A percentile compares a stretch with the other conserved stretches of the same genome.
phyloP scores from a whole-genome alignment of 1,139 yeast species.

The Yamadazyma atlantica region DNA sequence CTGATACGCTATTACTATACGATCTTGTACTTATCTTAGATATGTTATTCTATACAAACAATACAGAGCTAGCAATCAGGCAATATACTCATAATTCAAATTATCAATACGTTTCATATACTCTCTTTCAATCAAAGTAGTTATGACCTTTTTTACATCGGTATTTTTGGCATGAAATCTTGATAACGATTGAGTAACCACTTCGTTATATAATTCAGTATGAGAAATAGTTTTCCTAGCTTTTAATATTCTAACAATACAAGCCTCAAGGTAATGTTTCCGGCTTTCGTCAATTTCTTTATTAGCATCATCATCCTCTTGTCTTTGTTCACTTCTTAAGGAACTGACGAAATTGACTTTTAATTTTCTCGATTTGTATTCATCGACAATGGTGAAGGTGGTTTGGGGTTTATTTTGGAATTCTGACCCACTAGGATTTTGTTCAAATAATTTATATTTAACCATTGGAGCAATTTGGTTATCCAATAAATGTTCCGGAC shows the following conservation, averaged over 20 bases:
- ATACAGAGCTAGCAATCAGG: too few species aligned
- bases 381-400: constrained; percentile 67
- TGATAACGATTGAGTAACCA: constrained; percentile 79
- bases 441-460: constrained; percentile 72
- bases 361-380: constrained; percentile 81
- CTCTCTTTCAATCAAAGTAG: constrained; percentile 80
- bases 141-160: constrained; percentile 86
- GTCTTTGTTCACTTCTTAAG: constrained; percentile 72
- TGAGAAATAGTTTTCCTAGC: constrained; percentile 81
- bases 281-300: constrained; percentile 87
- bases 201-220: constrained; percentile 81
- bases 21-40: neutral
- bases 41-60: neutral
- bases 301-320: constrained; percentile 79
- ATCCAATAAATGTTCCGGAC: constrained; percentile 64
- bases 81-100: constrained; percentile 77
- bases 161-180: constrained; percentile 84
- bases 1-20: neutral
- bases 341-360: constrained; percentile 85
- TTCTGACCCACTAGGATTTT: constrained; percentile 57
- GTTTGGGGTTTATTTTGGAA: constrained; percentile 53
- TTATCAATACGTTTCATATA: constrained; percentile 77
- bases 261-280: constrained; percentile 83
- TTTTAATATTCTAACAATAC: constrained; percentile 96
- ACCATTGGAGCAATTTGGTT: constrained; percentile 77